Evolutionary conservation across 257 asterid genomes (phyloP).

Genomic region (Gentiana macrophylla): DNA sequence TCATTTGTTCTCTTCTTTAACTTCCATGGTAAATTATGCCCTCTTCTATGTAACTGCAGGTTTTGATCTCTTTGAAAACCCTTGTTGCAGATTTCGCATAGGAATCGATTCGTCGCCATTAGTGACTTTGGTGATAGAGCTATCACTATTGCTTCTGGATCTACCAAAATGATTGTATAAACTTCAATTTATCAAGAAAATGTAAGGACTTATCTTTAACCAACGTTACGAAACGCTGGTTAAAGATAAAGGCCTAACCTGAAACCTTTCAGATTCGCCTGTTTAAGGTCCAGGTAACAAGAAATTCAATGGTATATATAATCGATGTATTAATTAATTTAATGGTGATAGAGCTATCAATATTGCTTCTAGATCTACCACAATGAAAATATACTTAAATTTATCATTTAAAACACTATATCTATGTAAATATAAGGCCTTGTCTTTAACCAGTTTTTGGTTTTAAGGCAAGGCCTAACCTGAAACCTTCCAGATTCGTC

Average conservation of each 20-base stretch:
- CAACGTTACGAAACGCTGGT: not conserved
- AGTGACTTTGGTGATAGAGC: constrained; percentile 11
- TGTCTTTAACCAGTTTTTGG: no score
- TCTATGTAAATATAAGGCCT: no score
- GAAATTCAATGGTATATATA: not conserved
- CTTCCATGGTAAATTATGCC: constrained; percentile 14
- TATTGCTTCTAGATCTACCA: no score
- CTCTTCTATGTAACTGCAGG: constrained; percentile 11
- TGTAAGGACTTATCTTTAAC: not conserved
- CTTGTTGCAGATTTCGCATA: constrained; percentile 11
- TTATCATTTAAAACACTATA: no score
- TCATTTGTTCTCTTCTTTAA: constrained; percentile 6
- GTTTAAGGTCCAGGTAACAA: not conserved
- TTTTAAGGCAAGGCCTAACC: no score
- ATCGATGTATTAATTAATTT: no score
- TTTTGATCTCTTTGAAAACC: constrained; percentile 15
- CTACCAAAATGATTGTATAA: not conserved
- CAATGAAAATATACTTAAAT: no score
- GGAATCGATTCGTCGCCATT: constrained; percentile 11
- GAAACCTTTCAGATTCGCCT: not conserved
- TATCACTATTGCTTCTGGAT: constrained; percentile 10
- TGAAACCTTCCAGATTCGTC: no score
- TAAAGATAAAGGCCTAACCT: not conserved
- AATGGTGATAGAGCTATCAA: no score
- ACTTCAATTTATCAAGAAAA: not conserved